A percentile compares a stretch with the other conserved stretches of the same genome.
Evolutionary conservation across 768 basidiomycete genomes (phyloP).

Genomic region (Ramaria rubella): DNA sequence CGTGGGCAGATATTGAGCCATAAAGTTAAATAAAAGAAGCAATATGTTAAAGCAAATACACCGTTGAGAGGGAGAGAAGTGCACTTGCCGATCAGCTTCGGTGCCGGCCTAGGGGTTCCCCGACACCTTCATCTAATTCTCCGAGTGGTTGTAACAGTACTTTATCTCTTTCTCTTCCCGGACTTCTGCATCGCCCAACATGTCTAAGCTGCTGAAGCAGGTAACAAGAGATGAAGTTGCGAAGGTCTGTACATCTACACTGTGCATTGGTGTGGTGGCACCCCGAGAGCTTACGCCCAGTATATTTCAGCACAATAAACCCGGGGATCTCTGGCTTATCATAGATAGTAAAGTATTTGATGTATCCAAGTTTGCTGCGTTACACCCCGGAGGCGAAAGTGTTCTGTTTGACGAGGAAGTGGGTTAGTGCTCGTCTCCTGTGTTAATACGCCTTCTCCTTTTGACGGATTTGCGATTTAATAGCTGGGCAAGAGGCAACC

Average conservation of each 20-base stretch:
- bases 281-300: not conserved
- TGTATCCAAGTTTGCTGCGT: slow-evolving; percentile 65
- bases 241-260: slow-evolving; percentile 40
- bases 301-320: slow-evolving; percentile 66
- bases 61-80: too few species aligned
- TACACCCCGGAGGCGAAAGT: slow-evolving; percentile 79
- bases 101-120: too few species aligned
- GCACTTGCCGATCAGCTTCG: too few species aligned
- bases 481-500: slow-evolving; percentile 83
- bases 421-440: slow-evolving; percentile 38
- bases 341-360: slow-evolving; percentile 83
- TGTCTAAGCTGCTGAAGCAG: slow-evolving; percentile 33
- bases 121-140: slow-evolving; percentile 8
- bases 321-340: slow-evolving; percentile 82
- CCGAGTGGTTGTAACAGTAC: slow-evolving; percentile 18
- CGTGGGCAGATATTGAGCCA: too few species aligned
- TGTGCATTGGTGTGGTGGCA: not conserved
- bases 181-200: slow-evolving; percentile 10
- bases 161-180: too few species aligned
- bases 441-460: not conserved
- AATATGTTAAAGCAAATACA: too few species aligned
- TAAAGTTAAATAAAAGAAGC: too few species aligned
- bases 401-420: slow-evolving; percentile 77
- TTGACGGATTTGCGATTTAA: slow-evolving; percentile 1
- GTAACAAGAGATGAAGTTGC: slow-evolving; percentile 66